Evolutionary conservation across 257 asterid genomes (phyloP), one percentile per base, ranked within the genome.

Genomic region (Mentha longifolia): DNA sequence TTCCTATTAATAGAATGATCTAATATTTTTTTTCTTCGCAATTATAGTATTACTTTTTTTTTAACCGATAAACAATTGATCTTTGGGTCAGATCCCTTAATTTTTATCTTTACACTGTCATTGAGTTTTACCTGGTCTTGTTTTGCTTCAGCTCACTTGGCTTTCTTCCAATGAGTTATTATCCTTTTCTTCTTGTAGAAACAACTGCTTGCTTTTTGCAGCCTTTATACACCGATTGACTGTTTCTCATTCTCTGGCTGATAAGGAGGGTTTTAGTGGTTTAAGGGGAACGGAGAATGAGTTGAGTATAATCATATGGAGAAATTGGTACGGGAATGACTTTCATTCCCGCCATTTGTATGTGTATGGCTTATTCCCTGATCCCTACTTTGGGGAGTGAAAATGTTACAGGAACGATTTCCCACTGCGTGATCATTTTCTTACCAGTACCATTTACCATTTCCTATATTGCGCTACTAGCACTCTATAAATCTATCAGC

Each of bases 61-160:
- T 28, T 35, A 35, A 35, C 39, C 9, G 39, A 7, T 6, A 7
- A 35, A 5, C 6, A 35, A 35, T 5, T 35, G 39, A 35, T 7
- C 8, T 35, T 35, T 6, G 20, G 31, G 73, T 25, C 45, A 12
- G 57, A 33, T 51, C 35, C 60, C 37, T 63, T 61, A 45, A 9
- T 42, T 61, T 59, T 66, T 49, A 25, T 67, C 20, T 20, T 31
- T 54, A n/a, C 58, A 17, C 25, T 28, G 17, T 1, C 33, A 16
- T 65, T 47, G 50, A 19, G 41, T 65, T 35, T 13, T 61, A 7
- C 8, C 31, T n/a, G 59, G 25, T 28, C 2, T 70, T 42, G 9
- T 41, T n/a, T 20, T 33, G 28, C 45, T 65, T 54, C 42, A 66
- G 61, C 54, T 14, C 46, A 68, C 58, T 52, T 22, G 75, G 60